phyloP scores from a whole-genome alignment of 495 filamentous ascomycete genomes.

The Aspergillus nanangensis region DNA sequence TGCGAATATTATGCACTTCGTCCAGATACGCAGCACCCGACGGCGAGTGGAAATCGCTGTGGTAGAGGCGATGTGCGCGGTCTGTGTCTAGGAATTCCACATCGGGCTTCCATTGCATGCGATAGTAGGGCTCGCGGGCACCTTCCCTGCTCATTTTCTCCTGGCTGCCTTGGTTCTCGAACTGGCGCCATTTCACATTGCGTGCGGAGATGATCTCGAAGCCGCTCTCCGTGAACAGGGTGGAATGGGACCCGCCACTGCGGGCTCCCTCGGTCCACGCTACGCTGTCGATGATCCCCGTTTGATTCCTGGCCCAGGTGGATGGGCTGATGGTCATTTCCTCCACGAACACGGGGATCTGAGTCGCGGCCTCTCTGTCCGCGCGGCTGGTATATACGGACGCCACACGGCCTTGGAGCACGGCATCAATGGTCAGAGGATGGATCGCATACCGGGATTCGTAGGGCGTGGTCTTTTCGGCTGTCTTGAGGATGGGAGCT shows the following conservation, averaged over 20 bases:
- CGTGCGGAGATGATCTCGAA: not conserved
- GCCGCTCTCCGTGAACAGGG: not conserved
- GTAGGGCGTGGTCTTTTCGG: not conserved
- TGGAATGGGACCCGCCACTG: not conserved
- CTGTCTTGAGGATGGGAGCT: not conserved
- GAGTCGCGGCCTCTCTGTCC: too few relatives aligned
- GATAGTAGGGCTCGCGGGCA: not conserved
- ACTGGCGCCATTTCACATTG: too few relatives aligned
- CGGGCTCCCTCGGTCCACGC: too few relatives aligned
- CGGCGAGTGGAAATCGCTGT: too few relatives aligned
- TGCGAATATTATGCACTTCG: too few relatives aligned
- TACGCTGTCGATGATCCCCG: not conserved
- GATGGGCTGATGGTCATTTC: too few relatives aligned
- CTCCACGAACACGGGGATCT: not conserved
- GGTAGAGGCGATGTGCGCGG: too few relatives aligned
- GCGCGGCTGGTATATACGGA: too few relatives aligned
- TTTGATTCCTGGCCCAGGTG: not conserved
- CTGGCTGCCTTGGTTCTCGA: too few relatives aligned
- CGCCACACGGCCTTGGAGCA: not conserved
- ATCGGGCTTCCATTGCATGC: conserved; percentile 1
- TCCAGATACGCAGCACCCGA: too few relatives aligned
- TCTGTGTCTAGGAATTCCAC: too few relatives aligned
- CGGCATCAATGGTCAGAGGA: not conserved
- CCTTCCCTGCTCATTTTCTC: not conserved
- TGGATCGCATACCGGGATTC: not conserved